Percentiles rank a stretch among this genome's conserved stretches.
Evolutionary conservation across 768 basidiomycete genomes (phyloP).

Genomic region (Rhodotorula toruloides): DNA sequence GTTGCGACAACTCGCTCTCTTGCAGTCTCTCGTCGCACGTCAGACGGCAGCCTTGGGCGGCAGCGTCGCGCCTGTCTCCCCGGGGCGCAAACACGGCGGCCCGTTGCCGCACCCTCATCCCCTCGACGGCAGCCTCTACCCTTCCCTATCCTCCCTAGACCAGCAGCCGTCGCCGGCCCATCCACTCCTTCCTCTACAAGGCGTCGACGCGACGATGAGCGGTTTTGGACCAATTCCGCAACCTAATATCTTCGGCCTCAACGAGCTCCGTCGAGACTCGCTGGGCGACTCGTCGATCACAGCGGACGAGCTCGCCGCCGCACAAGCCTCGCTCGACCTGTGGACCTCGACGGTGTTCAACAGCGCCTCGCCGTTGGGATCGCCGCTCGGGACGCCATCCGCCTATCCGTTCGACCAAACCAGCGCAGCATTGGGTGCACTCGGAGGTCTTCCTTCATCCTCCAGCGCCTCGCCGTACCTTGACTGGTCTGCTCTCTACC

Average conservation of each 20-base stretch:
- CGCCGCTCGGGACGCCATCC: background rate
- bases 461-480: background rate
- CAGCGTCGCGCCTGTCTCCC: background rate
- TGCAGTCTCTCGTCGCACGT: conserved; percentile 4
- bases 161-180: background rate
- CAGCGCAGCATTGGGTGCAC: too few relatives aligned
- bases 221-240: too few relatives aligned
- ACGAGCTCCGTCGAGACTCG: background rate
- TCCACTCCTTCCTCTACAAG: background rate
- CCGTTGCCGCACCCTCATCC: background rate
- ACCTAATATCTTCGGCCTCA: conserved; percentile 16
- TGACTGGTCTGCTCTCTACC: conserved; percentile 24
- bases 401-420: too few relatives aligned
- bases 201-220: background rate
- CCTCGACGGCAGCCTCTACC: background rate
- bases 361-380: background rate
- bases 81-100: background rate
- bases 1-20: background rate
- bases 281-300: background rate
- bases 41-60: background rate
- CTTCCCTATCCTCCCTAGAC: background rate
- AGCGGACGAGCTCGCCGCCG: conserved; percentile 19
- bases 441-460: background rate
- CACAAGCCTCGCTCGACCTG: conserved; percentile 16
- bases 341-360: conserved; percentile 19